Evolutionary conservation across 345 rosid genomes (phyloP), one percentile per base, ranked within the genome.

Genomic region (Litchi chinensis): DNA sequence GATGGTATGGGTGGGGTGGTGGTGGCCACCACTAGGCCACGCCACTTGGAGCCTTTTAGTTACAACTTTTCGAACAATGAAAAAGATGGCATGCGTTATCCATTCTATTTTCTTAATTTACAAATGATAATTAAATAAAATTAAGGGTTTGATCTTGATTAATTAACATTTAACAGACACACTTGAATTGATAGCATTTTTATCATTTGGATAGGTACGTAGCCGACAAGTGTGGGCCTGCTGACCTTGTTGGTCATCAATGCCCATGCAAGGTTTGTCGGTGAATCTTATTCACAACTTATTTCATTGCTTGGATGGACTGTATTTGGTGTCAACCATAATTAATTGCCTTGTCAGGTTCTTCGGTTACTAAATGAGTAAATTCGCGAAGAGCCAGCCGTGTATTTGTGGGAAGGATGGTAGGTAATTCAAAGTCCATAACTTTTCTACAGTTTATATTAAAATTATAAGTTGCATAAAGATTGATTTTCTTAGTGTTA

Each of bases 321-420:
- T 56, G 26, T 68, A 10, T 56, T 66, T 74, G 24, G 43, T 59
- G 75, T 62, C 82, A 44, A 32, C 85, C 79, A 54, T 26, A 28
- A 26, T 37, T 8, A 64, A 60, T 74, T 86, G 43, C 74, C 73
- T 86, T 75, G 83, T 76, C 89, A 96, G 99, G 98, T 89, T 83
- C 95, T 96, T 87, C 94, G 97, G 77, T 76, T 96, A 82, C 85
- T 96, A 84, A 89, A 93, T 76, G 99, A 96, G 89, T 87, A 81
- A 85, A 90, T 86, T 81, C 98, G 97, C 83, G 94, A 87, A 85
- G 97, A 96, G 82, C 80, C 86, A 48, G 85, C 91, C 64, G 90
- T 96, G 74, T 89, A 78, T 80, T 87, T 96, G 83, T 88, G 85
- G 90, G 97, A 91, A 77, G 97, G 93, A 78, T 96, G 99, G 99